A percentile compares a stretch with the other conserved stretches of the same genome.
These are phyloP conservation scores for Ophiostoma ips DNA, from an alignment of 2,329 filamentous ascomycete species.

Conservation along the genomic window DNA sequence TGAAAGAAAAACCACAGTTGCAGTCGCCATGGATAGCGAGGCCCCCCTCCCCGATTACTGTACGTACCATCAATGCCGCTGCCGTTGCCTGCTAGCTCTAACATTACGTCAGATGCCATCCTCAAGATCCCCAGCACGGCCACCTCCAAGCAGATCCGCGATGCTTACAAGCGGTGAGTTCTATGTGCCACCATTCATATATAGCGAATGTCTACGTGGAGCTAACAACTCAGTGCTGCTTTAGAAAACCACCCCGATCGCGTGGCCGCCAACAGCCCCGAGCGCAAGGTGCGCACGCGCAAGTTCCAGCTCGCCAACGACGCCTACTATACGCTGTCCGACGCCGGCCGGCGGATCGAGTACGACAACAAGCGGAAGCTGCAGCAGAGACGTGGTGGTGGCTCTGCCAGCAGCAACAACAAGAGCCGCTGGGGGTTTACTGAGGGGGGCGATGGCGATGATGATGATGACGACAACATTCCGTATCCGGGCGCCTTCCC, in stretches of 20 bases:
- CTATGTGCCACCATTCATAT: too few species aligned
- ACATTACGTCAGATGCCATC: constrained; percentile 44
- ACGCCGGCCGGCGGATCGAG: constrained; percentile 59
- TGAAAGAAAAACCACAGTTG: too few species aligned
- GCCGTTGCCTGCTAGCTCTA: background rate
- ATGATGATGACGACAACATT: constrained; percentile 26
- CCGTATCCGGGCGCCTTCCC: constrained; percentile 17
- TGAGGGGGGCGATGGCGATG: constrained; percentile 23
- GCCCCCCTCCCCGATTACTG: background rate
- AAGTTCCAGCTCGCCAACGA: constrained; percentile 31
- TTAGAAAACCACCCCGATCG: constrained; percentile 90
- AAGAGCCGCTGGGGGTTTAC: constrained; percentile 3
- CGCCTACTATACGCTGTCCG: constrained; percentile 50
- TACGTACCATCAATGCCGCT: background rate
- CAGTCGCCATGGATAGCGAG: background rate
- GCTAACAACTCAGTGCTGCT: constrained; percentile 48
- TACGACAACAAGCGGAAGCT: constrained; percentile 64
- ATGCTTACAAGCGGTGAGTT: constrained; percentile 76
- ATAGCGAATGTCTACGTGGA: too few species aligned
- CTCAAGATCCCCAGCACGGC: constrained; percentile 63
- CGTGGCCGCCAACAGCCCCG: constrained; percentile 68
- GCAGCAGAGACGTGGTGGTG: background rate
- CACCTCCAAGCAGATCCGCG: constrained; percentile 69
- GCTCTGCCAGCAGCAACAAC: constrained; percentile 17
- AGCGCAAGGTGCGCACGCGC: constrained; percentile 67